phyloP scores from a whole-genome alignment of 768 basidiomycete species.

The Dacryopinax spathularia region DNA sequence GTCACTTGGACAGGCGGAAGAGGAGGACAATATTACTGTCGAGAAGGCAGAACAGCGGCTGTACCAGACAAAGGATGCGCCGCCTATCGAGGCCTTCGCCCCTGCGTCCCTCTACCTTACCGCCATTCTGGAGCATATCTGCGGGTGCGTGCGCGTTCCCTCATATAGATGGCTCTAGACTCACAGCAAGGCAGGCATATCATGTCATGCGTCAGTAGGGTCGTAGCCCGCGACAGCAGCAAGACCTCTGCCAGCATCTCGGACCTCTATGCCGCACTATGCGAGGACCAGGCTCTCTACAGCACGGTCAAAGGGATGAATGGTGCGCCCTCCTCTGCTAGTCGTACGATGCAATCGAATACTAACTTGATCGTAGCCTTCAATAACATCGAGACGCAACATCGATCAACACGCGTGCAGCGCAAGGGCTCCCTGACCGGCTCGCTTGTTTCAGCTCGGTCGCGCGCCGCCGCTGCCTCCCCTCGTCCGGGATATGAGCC shows the following conservation, averaged over 20 bases:
- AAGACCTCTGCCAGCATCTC: slow-evolving; percentile 57
- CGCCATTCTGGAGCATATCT: slow-evolving; percentile 81
- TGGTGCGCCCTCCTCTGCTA: slow-evolving; percentile 48
- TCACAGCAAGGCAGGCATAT: slow-evolving; percentile 58
- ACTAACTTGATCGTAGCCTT: background rate
- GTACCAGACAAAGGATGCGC: slow-evolving; percentile 16
- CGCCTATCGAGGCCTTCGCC: slow-evolving; percentile 43
- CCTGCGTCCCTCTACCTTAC: slow-evolving; percentile 84
- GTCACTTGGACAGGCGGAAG: slow-evolving; percentile 65
- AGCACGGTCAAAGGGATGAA: slow-evolving; percentile 73
- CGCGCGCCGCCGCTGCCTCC: slow-evolving; percentile 1
- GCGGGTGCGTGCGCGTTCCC: slow-evolving; percentile 50
- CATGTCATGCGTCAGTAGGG: slow-evolving; percentile 66
- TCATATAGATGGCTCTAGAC: background rate
- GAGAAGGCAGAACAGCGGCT: background rate
- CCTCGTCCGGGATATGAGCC: background rate
- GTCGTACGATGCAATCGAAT: background rate
- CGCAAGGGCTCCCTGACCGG: background rate
- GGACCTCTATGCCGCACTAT: slow-evolving; percentile 76
- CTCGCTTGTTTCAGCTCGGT: background rate
- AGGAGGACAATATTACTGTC: slow-evolving; percentile 36
- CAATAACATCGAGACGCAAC: slow-evolving; percentile 9
- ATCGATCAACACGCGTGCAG: slow-evolving; percentile 9
- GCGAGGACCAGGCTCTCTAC: slow-evolving; percentile 81
- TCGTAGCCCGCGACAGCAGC: slow-evolving; percentile 74